Evolutionary conservation across 805 yeast species (phyloP).

Genomic region (Brettanomyces anomalus): DNA sequence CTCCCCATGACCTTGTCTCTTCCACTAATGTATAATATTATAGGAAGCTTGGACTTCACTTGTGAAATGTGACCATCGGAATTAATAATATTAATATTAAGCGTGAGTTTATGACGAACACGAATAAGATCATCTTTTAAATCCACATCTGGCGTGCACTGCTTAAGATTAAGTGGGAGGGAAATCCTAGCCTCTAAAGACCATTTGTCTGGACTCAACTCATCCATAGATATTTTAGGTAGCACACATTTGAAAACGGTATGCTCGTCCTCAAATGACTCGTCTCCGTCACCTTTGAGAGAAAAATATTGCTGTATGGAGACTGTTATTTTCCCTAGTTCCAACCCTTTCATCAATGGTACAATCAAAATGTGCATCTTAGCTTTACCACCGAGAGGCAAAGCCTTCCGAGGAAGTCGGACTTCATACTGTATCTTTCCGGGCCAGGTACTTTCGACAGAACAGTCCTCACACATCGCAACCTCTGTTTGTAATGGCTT

Average conservation of each 20-base stretch:
- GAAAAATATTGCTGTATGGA: conserved; percentile 25
- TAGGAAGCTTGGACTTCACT: conserved; percentile 42
- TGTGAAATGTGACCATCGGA: conserved; percentile 43
- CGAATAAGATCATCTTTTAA: conserved; percentile 31
- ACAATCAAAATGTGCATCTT: conserved; percentile 35
- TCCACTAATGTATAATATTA: conserved; percentile 33
- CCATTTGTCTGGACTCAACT: conserved; percentile 38
- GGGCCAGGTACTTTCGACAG: conserved; percentile 44
- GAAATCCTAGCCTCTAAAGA: conserved; percentile 30
- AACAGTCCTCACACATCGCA: conserved; percentile 32
- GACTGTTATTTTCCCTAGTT: conserved; percentile 26
- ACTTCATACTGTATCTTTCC: conserved; percentile 43
- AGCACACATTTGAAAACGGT: conserved; percentile 28
- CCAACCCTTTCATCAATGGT: conserved; percentile 39
- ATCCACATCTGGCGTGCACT: conserved; percentile 35
- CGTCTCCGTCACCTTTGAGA: conserved; percentile 17
- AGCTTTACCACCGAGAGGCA: conserved; percentile 37
- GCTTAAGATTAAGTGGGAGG: conserved; percentile 31
- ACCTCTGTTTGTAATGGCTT: conserved; percentile 33
- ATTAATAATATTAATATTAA: conserved; percentile 36
- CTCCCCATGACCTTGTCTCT: conserved; percentile 19
- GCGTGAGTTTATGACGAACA: conserved; percentile 37
- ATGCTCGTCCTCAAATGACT: conserved; percentile 17
- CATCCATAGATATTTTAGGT: conserved; percentile 23
- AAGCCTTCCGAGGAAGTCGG: conserved; percentile 31